These are phyloP conservation scores for Colletotrichum falcatum DNA, from an alignment of 2,329 filamentous ascomycete genomes.

Conservation along the genomic window DNA sequence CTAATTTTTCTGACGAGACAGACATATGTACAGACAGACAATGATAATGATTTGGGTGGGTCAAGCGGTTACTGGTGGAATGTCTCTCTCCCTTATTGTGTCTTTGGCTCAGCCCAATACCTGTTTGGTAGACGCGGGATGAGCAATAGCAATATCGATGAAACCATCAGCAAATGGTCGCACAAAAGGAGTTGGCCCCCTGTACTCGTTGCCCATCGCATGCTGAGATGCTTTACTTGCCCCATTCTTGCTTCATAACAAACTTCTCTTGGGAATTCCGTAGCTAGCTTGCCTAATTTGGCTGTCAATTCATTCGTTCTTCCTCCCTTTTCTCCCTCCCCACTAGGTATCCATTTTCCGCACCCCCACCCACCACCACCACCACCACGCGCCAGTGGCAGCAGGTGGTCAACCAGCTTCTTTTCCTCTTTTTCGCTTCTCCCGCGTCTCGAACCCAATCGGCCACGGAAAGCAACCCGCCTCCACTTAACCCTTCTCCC, in stretches of 20 bases:
- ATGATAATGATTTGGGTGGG: not conserved
- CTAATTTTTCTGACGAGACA: conserved; percentile 8
- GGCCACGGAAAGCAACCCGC: conserved; percentile 20
- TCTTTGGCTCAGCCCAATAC: conserved; percentile 15
- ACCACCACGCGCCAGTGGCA: conserved; percentile 21
- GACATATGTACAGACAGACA: not conserved
- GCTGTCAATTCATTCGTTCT: not conserved
- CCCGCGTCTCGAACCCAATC: not conserved
- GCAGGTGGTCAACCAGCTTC: conserved; percentile 27
- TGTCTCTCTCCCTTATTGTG: conserved; percentile 17
- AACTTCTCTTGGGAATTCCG: not conserved
- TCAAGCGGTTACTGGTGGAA: not conserved
- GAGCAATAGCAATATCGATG: not conserved
- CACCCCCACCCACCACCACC: not conserved
- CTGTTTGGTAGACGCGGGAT: conserved; percentile 31
- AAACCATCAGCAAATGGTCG: conserved; percentile 21
- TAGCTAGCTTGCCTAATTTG: not conserved
- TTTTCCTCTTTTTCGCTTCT: conserved; percentile 4
- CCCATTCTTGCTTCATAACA: not conserved
- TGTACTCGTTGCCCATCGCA: not conserved
- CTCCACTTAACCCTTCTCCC: conserved; percentile 36
- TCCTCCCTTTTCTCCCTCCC: not conserved
- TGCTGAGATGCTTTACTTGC: not conserved
- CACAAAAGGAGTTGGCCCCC: conserved; percentile 23
- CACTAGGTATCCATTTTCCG: not conserved